Evolutionary conservation across 257 asterid species (phyloP).

Genomic region (Solanum virginianum): DNA sequence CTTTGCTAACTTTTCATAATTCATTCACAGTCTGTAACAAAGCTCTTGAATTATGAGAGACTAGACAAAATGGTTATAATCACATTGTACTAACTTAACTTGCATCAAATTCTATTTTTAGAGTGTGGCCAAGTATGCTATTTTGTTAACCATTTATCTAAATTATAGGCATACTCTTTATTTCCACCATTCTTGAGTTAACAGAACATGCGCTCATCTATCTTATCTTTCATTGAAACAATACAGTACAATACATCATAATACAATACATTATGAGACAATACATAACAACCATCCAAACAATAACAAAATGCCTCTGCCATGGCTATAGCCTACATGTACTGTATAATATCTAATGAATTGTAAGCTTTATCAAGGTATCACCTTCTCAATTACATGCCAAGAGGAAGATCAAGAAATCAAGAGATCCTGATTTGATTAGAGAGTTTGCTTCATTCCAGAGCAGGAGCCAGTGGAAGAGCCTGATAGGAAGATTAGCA

Average conservation of each 20-base stretch:
- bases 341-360: not conserved
- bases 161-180: not conserved
- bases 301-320: not conserved
- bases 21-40: not conserved
- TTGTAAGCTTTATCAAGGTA: not conserved
- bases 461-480: not conserved
- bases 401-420: not conserved
- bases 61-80: not conserved
- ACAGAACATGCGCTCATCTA: no score
- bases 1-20: not conserved
- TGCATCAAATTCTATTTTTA: not conserved
- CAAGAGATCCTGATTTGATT: not conserved
- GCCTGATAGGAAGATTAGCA: not conserved
- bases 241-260: no score
- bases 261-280: no score
- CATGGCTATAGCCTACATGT: not conserved
- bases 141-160: no score
- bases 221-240: no score
- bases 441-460: not conserved
- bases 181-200: no score
- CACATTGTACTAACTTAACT: not conserved
- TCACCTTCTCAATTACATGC: not conserved
- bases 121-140: not conserved
- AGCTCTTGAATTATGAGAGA: not conserved
- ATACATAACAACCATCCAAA: no score